Evolutionary conservation across 1,284 basidiomycete genomes (phyloP).

Genomic region (Phellinidium pouzarii): DNA sequence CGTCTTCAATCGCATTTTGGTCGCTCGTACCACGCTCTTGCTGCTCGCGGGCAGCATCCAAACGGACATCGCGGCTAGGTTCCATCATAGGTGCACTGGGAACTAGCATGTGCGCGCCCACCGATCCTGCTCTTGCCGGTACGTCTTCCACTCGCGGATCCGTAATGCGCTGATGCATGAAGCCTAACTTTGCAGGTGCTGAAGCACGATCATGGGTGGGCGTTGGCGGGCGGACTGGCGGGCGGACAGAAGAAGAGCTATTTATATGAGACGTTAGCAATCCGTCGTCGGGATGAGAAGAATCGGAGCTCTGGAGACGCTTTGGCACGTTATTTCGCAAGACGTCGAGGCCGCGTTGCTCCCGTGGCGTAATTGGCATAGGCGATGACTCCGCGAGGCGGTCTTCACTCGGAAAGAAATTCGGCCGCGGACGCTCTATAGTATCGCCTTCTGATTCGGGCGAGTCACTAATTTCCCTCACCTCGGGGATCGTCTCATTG

Average conservation of each 20-base stretch:
- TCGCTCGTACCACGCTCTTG: not conserved
- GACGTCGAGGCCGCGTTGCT: slow-evolving; percentile 8
- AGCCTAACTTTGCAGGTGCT: slow-evolving; percentile 47
- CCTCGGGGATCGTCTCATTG: slow-evolving; percentile 22
- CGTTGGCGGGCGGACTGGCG: not conserved
- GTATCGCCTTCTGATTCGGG: not conserved
- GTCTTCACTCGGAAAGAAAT: slow-evolving; percentile 37
- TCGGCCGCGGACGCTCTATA: not conserved
- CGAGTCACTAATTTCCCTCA: slow-evolving; percentile 12
- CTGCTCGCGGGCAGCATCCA: slow-evolving; percentile 9
- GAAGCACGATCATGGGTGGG: slow-evolving; percentile 24
- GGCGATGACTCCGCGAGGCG: slow-evolving; percentile 41
- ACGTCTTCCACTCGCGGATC: not conserved
- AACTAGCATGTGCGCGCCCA: not conserved
- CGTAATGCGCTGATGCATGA: slow-evolving; percentile 32
- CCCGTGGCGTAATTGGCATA: slow-evolving; percentile 24
- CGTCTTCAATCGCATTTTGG: slow-evolving; percentile 8
- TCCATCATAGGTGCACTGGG: not conserved
- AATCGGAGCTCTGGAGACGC: too few relatives aligned
- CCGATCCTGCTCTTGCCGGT: not conserved
- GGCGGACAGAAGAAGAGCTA: not conserved
- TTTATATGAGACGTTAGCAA: too few relatives aligned
- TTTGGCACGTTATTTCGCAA: not conserved
- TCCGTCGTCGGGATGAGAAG: too few relatives aligned
- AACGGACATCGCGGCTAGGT: slow-evolving; percentile 11